Conservation (phyloP, 1,139 yeast species). For the Blastobotrys buckinghamii region DNA sequence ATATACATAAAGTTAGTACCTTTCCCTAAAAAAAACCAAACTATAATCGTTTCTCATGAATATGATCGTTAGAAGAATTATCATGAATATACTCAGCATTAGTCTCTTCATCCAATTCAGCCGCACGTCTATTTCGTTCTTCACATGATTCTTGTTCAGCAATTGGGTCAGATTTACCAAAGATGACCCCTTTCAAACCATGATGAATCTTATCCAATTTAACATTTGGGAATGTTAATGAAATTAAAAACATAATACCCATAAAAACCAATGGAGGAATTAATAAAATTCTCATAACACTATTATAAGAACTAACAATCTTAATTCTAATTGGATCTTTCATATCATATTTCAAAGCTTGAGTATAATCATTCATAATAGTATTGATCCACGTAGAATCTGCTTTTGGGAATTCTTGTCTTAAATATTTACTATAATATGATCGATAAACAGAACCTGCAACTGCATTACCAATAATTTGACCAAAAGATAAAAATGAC, state of each 20-base stretch:
- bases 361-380: slow-evolving; percentile 14
- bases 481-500: slow-evolving; percentile 20
- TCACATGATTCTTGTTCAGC: neutral
- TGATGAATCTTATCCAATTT: slow-evolving; percentile 8
- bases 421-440: slow-evolving; percentile 12
- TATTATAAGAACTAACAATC: slow-evolving; percentile 12
- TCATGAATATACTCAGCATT: neutral
- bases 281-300: slow-evolving; percentile 14
- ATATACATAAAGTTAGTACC: too few relatives aligned
- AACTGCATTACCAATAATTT: slow-evolving; percentile 17
- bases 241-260: slow-evolving; percentile 13
- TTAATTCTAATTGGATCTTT: slow-evolving; percentile 12
- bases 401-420: slow-evolving; percentile 9
- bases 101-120: neutral
- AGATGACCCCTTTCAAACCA: slow-evolving; percentile 8
- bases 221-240: slow-evolving; percentile 10
- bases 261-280: slow-evolving; percentile 14
- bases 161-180: slow-evolving; percentile 32
- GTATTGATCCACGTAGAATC: slow-evolving; percentile 9
- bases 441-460: slow-evolving; percentile 17
- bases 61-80: too few relatives aligned
- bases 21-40: too few relatives aligned
- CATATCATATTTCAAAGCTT: slow-evolving; percentile 11
- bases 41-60: too few relatives aligned
- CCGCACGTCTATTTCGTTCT: neutral